phyloP scores from a whole-genome alignment of 116 monocot species.

The Trichopus zeylanicus region DNA sequence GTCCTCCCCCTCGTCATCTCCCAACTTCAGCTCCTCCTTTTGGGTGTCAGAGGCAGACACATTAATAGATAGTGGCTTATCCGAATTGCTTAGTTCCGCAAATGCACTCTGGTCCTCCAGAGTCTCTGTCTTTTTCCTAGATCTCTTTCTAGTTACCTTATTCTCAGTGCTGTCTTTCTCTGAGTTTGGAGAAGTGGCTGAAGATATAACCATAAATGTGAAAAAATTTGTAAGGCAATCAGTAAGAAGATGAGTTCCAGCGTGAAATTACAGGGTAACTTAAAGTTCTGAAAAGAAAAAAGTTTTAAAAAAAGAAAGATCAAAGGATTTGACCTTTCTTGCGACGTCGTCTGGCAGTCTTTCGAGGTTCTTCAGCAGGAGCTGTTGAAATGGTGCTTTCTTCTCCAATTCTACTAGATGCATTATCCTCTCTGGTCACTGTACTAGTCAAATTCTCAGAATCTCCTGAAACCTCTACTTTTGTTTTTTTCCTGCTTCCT shows the following conservation, averaged over 20 bases:
- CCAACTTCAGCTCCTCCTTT: constrained; percentile 19
- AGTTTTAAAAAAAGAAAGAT: neutral
- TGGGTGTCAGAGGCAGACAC: constrained; percentile 2
- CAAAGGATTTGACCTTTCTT: constrained; percentile 41
- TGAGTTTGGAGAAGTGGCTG: constrained; percentile 19
- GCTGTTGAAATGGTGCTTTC: constrained; percentile 2
- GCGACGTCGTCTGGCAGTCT: constrained; percentile 30
- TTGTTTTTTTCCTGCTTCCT: constrained; percentile 45
- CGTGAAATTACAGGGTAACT: neutral
- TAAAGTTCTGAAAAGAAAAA: neutral
- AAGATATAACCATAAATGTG: constrained; percentile 12
- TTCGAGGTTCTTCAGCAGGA: constrained; percentile 24
- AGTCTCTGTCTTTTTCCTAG: constrained; percentile 21
- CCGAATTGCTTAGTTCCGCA: constrained; percentile 8
- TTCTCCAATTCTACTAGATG: constrained; percentile 6
- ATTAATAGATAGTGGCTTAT: constrained; percentile 6
- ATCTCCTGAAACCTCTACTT: constrained; percentile 15
- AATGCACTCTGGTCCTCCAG: constrained; percentile 5
- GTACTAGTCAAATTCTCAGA: neutral
- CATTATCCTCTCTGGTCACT: neutral
- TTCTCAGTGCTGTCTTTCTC: constrained; percentile 18
- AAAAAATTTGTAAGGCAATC: neutral
- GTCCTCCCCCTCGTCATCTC: constrained; percentile 35
- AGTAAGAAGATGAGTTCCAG: neutral
- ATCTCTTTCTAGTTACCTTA: constrained; percentile 35